Evolutionary conservation across 78 protist genomes (phyloP), one percentile per base, ranked within the genome.

Genomic region (slime mould (Dictyostelium discoideum)): DNA sequence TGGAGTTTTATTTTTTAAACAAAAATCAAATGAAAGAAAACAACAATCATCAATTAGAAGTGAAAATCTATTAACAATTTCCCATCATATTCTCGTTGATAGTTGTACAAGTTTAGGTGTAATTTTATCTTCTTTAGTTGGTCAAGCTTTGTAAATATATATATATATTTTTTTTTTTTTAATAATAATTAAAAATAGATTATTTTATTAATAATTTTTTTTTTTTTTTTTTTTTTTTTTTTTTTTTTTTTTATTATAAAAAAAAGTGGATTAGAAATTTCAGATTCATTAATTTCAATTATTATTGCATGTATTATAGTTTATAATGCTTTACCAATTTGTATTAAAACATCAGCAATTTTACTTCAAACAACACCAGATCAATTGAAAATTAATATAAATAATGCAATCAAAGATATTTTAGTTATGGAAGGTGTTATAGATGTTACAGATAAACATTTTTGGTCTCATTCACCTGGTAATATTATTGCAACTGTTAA

Each of bases 61-160:
- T 39, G 93, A 86, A 39, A 93, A 86, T 57, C 32, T 93, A 40
- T 48, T 81, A 18, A 80, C 92, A 3, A 93, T 93, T 18, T 37
- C 88, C 5, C 67, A 85, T 18, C 96, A 93, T 60, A 93, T 93
- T n/a, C 63, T 84, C 3, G 78, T 73, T 22, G 96, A 93, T 74
- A 84, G 94, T 60, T 86, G 92, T 60, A 87, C 96, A 54, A 93
- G 93, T 87, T 46, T 93, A 42, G 96, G 96, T 78, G 96, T 93
- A 20, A 93, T 93, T 20, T 60, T 93, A 8, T 93, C 96, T 11
- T 78, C 96, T 22, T 63, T 86, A 54, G 72, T 90, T 24, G 87
- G 89, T 46, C 40, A 63, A 37, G 57, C 40, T 18, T 11, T 73
- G 94, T 88, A 88, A 20, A 85, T 77, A n/a, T 14, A 46, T 32